Evolutionary conservation across 2,329 filamentous ascomycete species (phyloP).

Genomic region (Gnomoniopsis smithogilvyi): DNA sequence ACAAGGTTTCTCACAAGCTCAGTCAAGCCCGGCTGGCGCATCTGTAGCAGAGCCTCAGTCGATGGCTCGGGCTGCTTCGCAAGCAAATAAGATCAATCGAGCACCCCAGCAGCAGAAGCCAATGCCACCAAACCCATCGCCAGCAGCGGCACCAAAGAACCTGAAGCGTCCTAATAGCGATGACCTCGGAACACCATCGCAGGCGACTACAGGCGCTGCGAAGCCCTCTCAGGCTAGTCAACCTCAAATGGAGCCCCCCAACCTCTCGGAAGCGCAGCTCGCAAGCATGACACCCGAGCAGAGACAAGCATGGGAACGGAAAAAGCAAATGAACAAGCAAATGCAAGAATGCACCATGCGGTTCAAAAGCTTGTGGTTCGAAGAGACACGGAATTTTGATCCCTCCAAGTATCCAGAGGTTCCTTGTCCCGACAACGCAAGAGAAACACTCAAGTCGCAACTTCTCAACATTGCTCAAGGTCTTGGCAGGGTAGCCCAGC

Average conservation of each 20-base stretch:
- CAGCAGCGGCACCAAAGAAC: constrained; percentile 38
- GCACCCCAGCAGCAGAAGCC: constrained; percentile 31
- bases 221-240: constrained; percentile 22
- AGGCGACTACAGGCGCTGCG: constrained; percentile 26
- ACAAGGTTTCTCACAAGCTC: constrained; percentile 23
- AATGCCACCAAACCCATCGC: constrained; percentile 34
- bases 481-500: constrained; percentile 13
- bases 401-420: constrained; percentile 43
- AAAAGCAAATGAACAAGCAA: constrained; percentile 23
- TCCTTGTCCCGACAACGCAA: constrained; percentile 29
- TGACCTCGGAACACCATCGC: constrained; percentile 33
- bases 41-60: constrained; percentile 23
- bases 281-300: constrained; percentile 43
- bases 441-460: neutral
- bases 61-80: constrained; percentile 21
- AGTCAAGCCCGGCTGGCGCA: constrained; percentile 21
- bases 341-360: constrained; percentile 23
- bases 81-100: constrained; percentile 20
- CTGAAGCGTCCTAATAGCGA: constrained; percentile 51
- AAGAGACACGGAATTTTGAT: constrained; percentile 35
- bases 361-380: constrained; percentile 34
- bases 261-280: constrained; percentile 35
- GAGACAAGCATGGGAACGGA: constrained; percentile 40
- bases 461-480: neutral
- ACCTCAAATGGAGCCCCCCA: constrained; percentile 19